Evolutionary conservation across 2,329 filamentous ascomycete species (phyloP).

Genomic region (Annulohypoxylon truncatum): DNA sequence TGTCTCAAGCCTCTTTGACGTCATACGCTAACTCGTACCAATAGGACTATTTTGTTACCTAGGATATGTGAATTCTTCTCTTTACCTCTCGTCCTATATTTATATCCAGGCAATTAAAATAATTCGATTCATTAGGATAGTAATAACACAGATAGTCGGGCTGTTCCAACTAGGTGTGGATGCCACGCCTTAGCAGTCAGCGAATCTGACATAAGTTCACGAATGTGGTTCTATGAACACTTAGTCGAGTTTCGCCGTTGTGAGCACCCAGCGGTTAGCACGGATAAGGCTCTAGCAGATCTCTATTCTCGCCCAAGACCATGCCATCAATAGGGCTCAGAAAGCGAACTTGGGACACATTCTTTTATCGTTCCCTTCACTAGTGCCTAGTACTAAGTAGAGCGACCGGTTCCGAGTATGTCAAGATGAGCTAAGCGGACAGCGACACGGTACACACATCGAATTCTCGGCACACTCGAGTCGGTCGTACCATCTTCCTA

Average conservation of each 20-base stretch:
- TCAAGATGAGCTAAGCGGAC: constrained; percentile 20
- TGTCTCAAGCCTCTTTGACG: constrained; percentile 25
- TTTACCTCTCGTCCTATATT: neutral
- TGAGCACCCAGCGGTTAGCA: neutral
- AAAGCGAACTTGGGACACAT: neutral
- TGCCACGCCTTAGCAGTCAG: constrained; percentile 14
- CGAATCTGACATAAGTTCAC: constrained; percentile 39
- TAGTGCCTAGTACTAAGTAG: no score
- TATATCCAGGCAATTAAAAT: neutral
- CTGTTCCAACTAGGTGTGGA: neutral
- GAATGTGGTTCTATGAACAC: neutral
- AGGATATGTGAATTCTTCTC: neutral
- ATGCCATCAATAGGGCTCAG: neutral
- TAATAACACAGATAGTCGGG: neutral
- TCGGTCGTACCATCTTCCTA: constrained; percentile 21
- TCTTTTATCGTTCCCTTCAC: neutral
- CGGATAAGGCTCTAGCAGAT: neutral
- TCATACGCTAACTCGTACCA: constrained; percentile 26
- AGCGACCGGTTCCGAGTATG: neutral
- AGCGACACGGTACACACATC: constrained; percentile 15
- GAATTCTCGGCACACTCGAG: constrained; percentile 7
- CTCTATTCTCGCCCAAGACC: neutral
- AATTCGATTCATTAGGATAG: neutral
- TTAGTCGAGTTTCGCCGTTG: constrained; percentile 5
- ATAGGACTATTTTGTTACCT: constrained; percentile 9